Evolutionary conservation across 345 rosid genomes (phyloP).

Genomic region (Barbarea vulgaris): DNA sequence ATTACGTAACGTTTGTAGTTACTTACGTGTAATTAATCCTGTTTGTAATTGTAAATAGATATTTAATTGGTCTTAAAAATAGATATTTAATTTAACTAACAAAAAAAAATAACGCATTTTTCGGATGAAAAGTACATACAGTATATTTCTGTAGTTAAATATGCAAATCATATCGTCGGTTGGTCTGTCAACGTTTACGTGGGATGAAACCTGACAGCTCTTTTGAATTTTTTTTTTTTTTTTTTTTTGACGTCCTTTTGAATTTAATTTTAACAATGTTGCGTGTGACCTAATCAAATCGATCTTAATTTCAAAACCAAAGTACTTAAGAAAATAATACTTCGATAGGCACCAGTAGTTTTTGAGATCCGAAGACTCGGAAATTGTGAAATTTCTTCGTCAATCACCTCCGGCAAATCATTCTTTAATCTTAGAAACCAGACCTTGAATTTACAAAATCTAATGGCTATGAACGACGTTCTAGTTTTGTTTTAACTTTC

Average conservation of each 20-base stretch:
- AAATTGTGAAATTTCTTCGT: constrained; percentile 3
- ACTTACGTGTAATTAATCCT: not conserved
- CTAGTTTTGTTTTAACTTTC: not conserved
- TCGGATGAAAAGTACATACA: not conserved
- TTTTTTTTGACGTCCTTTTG: too few species aligned
- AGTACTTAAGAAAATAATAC: not conserved
- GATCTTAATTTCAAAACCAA: constrained; percentile 16
- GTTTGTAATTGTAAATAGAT: not conserved
- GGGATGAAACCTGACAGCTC: constrained; percentile 36
- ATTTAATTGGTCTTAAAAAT: not conserved
- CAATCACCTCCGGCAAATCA: not conserved
- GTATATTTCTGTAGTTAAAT: constrained; percentile 6
- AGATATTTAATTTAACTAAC: not conserved
- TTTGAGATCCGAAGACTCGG: constrained; percentile 32
- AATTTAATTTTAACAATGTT: constrained; percentile 15
- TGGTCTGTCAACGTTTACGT: constrained; percentile 40
- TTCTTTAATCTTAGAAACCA: not conserved
- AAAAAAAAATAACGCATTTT: not conserved
- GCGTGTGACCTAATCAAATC: constrained; percentile 31
- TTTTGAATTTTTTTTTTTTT: not conserved
- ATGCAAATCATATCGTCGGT: constrained; percentile 33
- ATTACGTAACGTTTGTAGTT: constrained; percentile 25
- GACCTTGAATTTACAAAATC: not conserved
- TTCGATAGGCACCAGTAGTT: not conserved
- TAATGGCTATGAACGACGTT: not conserved